Evolutionary conservation across 2,329 filamentous ascomycete genomes (phyloP).

Genomic region (Blastomyces parvus): DNA sequence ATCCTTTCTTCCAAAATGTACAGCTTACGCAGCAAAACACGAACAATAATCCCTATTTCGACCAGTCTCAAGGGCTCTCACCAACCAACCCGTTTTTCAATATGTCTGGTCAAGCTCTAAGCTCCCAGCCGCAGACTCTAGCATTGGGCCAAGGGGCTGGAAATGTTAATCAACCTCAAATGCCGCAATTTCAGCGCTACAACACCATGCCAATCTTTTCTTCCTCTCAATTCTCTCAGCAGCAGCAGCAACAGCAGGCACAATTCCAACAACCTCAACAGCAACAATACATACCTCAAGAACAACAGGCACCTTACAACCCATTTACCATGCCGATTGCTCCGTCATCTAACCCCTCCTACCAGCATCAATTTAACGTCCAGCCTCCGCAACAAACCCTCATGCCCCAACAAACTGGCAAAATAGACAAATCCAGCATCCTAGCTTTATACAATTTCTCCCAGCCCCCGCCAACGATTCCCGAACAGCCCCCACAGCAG

Average conservation of each 20-base stretch:
- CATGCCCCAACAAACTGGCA: slow-evolving; percentile 33
- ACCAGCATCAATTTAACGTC: slow-evolving; percentile 11
- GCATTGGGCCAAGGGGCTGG: slow-evolving; percentile 2
- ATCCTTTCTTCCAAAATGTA: slow-evolving; percentile 28
- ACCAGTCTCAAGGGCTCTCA: slow-evolving; percentile 19
- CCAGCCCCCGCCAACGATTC: slow-evolving; percentile 28
- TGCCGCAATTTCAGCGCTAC: slow-evolving; percentile 25
- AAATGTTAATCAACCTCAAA: slow-evolving; percentile 7
- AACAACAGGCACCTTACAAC: slow-evolving; percentile 22
- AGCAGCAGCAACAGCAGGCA: slow-evolving; percentile 20
- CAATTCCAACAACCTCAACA: slow-evolving; percentile 14
- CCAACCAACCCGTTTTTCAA: slow-evolving; percentile 32
- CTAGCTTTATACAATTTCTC: slow-evolving; percentile 40
- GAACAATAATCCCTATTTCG: slow-evolving; percentile 19
- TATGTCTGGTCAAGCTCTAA: slow-evolving; percentile 19
- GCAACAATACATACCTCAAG: slow-evolving; percentile 11
- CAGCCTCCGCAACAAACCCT: slow-evolving; percentile 19
- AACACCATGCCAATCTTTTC: slow-evolving; percentile 31
- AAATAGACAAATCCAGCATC: slow-evolving; percentile 40
- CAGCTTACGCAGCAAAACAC: slow-evolving; percentile 22
- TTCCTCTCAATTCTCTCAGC: slow-evolving; percentile 25
- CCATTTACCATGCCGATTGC: slow-evolving; percentile 26
- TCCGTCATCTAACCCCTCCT: background rate
- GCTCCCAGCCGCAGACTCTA: slow-evolving; percentile 20
- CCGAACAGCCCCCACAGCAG: slow-evolving; percentile 25